A percentile compares a stretch with the other conserved stretches of the same genome.
phyloP scores from a whole-genome alignment of 768 basidiomycete genomes.

The Termitomyces sp. region DNA sequence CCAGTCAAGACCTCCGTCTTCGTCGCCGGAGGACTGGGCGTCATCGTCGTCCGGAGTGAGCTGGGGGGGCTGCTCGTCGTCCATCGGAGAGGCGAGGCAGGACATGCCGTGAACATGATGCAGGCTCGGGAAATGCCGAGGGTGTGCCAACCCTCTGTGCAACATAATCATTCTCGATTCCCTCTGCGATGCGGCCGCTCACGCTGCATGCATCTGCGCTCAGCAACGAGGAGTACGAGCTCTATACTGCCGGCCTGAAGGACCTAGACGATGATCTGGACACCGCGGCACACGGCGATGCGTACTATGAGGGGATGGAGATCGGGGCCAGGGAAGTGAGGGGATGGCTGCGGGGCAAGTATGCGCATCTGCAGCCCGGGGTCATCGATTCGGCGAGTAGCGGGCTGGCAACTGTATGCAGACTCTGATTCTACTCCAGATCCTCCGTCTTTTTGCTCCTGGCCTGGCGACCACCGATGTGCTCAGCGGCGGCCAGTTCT shows the following conservation, averaged over 20 bases:
- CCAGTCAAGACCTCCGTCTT: constrained; percentile 77
- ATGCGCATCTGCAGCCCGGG: constrained; percentile 42
- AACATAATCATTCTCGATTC: neutral
- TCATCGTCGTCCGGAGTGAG: constrained; percentile 30
- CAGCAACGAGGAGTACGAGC: constrained; percentile 62
- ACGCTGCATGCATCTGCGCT: constrained; percentile 72
- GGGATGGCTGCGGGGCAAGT: constrained; percentile 73
- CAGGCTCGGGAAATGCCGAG: constrained; percentile 4
- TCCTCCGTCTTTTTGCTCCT: constrained; percentile 60
- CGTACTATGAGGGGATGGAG: constrained; percentile 45
- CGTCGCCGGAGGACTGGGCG: constrained; percentile 45
- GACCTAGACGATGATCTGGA: constrained; percentile 35
- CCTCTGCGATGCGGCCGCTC: constrained; percentile 47
- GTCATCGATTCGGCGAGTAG: constrained; percentile 51
- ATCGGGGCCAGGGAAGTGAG: constrained; percentile 63
- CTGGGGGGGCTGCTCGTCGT: constrained; percentile 5
- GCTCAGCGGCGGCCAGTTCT: constrained; percentile 68
- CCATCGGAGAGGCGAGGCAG: neutral
- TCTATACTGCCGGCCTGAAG: constrained; percentile 57
- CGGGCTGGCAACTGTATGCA: neutral
- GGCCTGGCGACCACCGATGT: constrained; percentile 44
- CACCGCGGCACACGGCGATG: constrained; percentile 28
- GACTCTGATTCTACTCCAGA: constrained; percentile 31
- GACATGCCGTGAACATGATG: neutral
- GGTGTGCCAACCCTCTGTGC: neutral